These are phyloP conservation scores for Ceratocystis lukuohia DNA, from an alignment of 2,329 filamentous ascomycete species.

Conservation along the genomic window DNA sequence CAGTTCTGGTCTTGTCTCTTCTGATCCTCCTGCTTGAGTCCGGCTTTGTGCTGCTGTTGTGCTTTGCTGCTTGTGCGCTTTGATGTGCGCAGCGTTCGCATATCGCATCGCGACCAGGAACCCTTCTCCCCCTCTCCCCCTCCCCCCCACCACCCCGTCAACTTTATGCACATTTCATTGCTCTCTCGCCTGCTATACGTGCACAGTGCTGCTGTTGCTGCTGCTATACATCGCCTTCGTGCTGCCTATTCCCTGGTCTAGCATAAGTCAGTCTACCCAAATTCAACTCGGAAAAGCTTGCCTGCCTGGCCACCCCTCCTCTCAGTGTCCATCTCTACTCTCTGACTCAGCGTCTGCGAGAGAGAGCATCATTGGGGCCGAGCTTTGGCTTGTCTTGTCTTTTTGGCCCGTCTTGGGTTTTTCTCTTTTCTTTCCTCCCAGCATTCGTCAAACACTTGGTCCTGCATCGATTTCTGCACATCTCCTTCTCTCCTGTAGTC, in stretches of 20 bases:
- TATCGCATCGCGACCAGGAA: neutral
- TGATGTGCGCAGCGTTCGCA: neutral
- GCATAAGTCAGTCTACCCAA: neutral
- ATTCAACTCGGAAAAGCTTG: neutral
- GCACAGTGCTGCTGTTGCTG: no score
- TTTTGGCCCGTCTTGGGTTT: neutral
- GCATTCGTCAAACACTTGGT: no score
- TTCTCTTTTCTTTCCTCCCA: neutral
- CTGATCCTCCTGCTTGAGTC: constrained; percentile 1
- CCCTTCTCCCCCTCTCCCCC: neutral
- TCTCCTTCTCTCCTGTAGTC: no score
- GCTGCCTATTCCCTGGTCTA: neutral
- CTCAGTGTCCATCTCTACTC: neutral
- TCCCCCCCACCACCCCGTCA: neutral
- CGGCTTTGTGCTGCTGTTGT: neutral
- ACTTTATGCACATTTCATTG: neutral
- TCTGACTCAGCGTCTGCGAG: constrained; percentile 1
- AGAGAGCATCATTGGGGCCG: neutral
- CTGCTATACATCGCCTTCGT: neutral
- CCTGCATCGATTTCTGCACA: no score
- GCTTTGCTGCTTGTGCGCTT: neutral
- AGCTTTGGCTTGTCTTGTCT: neutral
- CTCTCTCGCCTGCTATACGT: neutral
- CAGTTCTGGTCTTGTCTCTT: neutral
- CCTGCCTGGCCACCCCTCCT: neutral